phyloP scores from a whole-genome alignment of 2,329 filamentous ascomycete genomes.

The Trichoderma guizhouense region DNA sequence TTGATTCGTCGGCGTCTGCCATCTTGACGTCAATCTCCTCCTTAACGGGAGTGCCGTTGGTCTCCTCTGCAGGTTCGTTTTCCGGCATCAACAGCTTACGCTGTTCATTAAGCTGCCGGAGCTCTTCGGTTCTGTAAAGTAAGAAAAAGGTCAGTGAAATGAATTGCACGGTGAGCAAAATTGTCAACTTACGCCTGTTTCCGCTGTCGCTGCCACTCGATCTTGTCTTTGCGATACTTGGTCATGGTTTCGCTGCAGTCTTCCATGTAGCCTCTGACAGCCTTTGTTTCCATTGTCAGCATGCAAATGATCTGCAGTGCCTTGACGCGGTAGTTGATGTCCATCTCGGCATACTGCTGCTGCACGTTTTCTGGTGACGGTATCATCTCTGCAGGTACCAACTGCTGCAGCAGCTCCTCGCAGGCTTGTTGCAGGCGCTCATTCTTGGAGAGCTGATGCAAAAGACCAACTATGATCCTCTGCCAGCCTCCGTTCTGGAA shows the following conservation, averaged over 20 bases:
- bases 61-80: constrained; percentile 64
- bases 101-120: constrained; percentile 68
- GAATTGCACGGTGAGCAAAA: not conserved
- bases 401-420: constrained; percentile 72
- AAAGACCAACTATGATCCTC: constrained; percentile 77
- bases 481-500: constrained; percentile 91
- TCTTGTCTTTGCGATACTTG: constrained; percentile 89
- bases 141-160: not conserved
- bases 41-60: constrained; percentile 44
- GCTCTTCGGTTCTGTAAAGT: constrained; percentile 59
- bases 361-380: constrained; percentile 72
- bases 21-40: constrained; percentile 58
- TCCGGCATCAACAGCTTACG: constrained; percentile 69
- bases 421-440: constrained; percentile 67
- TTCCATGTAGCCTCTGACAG: constrained; percentile 83
- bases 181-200: constrained; percentile 55
- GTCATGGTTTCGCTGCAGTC: constrained; percentile 95
- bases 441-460: constrained; percentile 79
- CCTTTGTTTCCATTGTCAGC: constrained; percentile 80
- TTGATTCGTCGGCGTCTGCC: constrained; percentile 61
- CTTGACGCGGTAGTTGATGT: constrained; percentile 78
- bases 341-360: constrained; percentile 68
- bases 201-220: constrained; percentile 80
- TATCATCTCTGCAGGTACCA: constrained; percentile 76
- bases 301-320: constrained; percentile 83